Evolutionary conservation across 257 asterid species (phyloP).

Genomic region (Nicotiana obtusifolia): DNA sequence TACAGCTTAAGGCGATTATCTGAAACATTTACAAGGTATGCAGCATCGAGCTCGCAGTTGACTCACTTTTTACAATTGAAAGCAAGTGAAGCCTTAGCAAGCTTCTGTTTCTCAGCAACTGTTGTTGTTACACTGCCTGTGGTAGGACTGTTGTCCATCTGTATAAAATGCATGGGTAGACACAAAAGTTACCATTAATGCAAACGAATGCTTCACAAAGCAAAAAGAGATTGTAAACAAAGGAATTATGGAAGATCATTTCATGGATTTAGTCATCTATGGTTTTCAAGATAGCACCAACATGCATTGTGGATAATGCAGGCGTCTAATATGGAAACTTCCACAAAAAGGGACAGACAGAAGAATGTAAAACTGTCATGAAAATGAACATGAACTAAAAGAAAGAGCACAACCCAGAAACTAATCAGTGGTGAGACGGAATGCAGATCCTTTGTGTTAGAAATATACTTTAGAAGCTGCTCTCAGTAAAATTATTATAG

Average conservation of each 20-base stretch:
- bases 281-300: not conserved
- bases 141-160: conserved; percentile 93
- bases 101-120: conserved; percentile 66
- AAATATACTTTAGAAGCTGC: too few relatives aligned
- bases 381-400: not conserved
- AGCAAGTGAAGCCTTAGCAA: conserved; percentile 85
- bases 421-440: not conserved
- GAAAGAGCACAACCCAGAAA: not conserved
- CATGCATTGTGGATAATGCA: not conserved
- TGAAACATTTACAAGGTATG: not conserved
- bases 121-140: conserved; percentile 92
- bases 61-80: conserved; percentile 86
- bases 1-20: not conserved
- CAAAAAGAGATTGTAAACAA: not conserved
- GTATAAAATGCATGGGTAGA: conserved; percentile 18
- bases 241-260: not conserved
- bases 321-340: not conserved
- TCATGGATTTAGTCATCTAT: not conserved
- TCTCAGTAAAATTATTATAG: too few relatives aligned
- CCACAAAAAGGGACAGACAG: not conserved
- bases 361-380: not conserved
- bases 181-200: conserved; percentile 3
- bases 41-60: not conserved
- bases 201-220: not conserved
- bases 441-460: not conserved